Conservation (phyloP, 1,284 basidiomycete species). For the Boletellus deceptivus region DNA sequence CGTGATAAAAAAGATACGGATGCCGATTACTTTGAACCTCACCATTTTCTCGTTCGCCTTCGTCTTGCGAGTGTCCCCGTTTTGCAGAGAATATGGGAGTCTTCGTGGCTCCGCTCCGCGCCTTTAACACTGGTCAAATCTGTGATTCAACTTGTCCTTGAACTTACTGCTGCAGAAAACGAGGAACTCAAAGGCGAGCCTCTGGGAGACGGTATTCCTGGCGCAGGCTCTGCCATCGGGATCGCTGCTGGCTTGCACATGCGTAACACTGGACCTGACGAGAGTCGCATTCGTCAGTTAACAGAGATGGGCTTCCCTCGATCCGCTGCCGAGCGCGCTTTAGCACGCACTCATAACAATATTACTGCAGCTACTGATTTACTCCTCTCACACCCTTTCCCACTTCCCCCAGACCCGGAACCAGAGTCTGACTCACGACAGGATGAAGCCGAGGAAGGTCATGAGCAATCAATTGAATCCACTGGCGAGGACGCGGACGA, state of each 20-base stretch:
- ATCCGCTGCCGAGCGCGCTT: conserved; percentile 78
- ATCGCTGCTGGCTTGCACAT: conserved; percentile 40
- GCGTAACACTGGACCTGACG: conserved; percentile 59
- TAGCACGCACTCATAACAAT: conserved; percentile 86
- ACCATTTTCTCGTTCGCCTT: conserved; percentile 82
- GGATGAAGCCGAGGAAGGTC: conserved; percentile 32
- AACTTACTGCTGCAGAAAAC: conserved; percentile 79
- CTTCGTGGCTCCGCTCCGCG: conserved; percentile 77
- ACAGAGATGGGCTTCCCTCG: conserved; percentile 97
- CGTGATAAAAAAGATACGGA: conserved; percentile 78
- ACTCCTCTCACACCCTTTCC: conserved; percentile 80
- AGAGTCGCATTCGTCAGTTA: conserved; percentile 76
- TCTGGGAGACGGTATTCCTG: conserved; percentile 23
- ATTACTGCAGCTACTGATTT: conserved; percentile 88
- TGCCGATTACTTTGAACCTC: conserved; percentile 77
- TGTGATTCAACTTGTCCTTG: conserved; percentile 77
- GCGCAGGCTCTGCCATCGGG: conserved; percentile 30
- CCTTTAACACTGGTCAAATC: conserved; percentile 73
- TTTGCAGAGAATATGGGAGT: conserved; percentile 74
- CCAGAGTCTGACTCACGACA: conserved; percentile 37
- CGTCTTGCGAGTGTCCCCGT: conserved; percentile 73
- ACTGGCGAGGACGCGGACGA: conserved; percentile 27
- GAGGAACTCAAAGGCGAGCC: conserved; percentile 60
- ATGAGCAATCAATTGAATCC: conserved; percentile 28
- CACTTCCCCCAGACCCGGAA: conserved; percentile 62